These are phyloP conservation scores for Clonostachys rhizophaga DNA, from an alignment of 2,329 filamentous ascomycete genomes.

Conservation along the genomic window DNA sequence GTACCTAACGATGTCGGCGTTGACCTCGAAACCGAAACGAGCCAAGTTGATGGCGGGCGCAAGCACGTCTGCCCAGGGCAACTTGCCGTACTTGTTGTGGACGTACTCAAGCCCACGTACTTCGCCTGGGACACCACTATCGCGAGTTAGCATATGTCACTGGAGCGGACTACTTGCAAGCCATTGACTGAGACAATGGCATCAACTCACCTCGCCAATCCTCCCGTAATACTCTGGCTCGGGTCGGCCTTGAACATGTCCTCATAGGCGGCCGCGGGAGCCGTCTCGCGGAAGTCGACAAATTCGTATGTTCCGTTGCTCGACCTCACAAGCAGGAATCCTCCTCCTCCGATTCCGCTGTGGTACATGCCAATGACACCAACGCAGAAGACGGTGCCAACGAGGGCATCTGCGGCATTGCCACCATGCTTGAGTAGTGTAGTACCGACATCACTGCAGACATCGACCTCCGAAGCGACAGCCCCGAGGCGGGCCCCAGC, in stretches of 20 bases:
- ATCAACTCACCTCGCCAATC: slow-evolving; percentile 54
- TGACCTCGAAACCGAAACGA: slow-evolving; percentile 67
- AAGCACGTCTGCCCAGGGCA: slow-evolving; percentile 64
- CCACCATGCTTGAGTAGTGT: slow-evolving; percentile 53
- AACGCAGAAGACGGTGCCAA: slow-evolving; percentile 60
- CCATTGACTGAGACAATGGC: slow-evolving; percentile 7
- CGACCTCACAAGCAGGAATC: slow-evolving; percentile 69
- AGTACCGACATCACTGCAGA: slow-evolving; percentile 57
- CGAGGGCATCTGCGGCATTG: slow-evolving; percentile 63
- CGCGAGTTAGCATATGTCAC: background rate
- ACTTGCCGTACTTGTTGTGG: slow-evolving; percentile 60
- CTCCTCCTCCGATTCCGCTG: slow-evolving; percentile 70
- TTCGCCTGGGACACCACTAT: slow-evolving; percentile 63
- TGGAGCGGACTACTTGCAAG: slow-evolving; percentile 11
- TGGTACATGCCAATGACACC: slow-evolving; percentile 64
- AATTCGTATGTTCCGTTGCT: slow-evolving; percentile 67
- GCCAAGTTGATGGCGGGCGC: slow-evolving; percentile 69
- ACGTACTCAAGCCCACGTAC: slow-evolving; percentile 70
- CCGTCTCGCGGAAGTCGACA: slow-evolving; percentile 82
- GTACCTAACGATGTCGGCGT: slow-evolving; percentile 64
- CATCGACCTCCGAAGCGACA: slow-evolving; percentile 53
- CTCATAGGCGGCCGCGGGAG: slow-evolving; percentile 71
- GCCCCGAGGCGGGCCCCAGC: slow-evolving; percentile 35
- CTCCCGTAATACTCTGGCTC: slow-evolving; percentile 59
- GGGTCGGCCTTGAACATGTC: slow-evolving; percentile 76